Evolutionary conservation across 2,329 filamentous ascomycete genomes (phyloP), one percentile per base, ranked within the genome.

Genomic region (Penicillium frequentans): DNA sequence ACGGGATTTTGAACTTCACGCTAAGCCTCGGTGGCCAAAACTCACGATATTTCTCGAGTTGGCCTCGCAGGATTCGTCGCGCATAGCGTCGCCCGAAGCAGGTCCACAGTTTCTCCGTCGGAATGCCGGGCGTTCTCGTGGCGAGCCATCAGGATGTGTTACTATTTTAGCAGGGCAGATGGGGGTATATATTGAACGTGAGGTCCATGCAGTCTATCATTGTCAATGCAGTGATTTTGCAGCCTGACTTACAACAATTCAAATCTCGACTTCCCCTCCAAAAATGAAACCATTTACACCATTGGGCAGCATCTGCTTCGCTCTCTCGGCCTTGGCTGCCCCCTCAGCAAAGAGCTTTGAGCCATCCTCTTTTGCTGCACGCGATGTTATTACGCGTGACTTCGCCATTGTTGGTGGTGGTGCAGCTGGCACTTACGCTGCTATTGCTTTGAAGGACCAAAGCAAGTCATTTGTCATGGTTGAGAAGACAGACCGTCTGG

Each of bases 401-500:
- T 16, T n/a, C 5, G 33, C 52, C 23, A 57, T 63, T 35, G 47
- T 63, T 11, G 60, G 60, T 3, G 60, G 60, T 14, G 60, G 60
- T 7, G 43, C 60, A 3, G 56, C 58, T 7, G 61, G 57, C 5
- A 59, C 57, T 13, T 60, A 52, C 21, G 35, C 56, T 6, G 60
- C 58, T 3, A n/a, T 63, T 11, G 39, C 43, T 23, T 59, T 77
- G 0, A 59, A 62, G 7, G 69, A 74, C 39, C 31, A 63, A 37
- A 62, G 63, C 4, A 70, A 73, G 49, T 68, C 66, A 2, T 67
- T 76, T 4, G 63, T 70, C 2, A 57, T 78, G 0, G 58, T 78
- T 7, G 31, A 55, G 23, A 42, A 50, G 24, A 24, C 45, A 26
- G 55, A 61, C 26, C 42, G 54, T 13, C 57, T 74, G 5, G 70